Evolutionary conservation across 345 rosid genomes (phyloP).

Genomic region (Eucalyptus sideroxylon): DNA sequence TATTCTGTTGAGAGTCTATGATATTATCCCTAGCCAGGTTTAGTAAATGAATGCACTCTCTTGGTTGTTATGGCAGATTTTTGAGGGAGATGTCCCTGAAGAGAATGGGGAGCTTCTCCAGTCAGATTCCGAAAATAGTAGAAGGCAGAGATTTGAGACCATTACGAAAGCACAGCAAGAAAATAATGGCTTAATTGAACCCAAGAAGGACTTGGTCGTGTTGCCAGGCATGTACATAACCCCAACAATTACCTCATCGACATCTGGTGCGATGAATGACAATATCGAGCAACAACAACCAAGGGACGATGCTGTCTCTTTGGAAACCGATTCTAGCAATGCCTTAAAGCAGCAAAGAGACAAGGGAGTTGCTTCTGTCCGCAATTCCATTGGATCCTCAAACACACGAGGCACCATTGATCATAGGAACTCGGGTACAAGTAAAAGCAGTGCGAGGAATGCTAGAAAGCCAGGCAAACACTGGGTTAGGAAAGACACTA

Average conservation of each 20-base stretch:
- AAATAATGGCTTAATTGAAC: constrained; percentile 56
- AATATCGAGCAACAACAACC: constrained; percentile 14
- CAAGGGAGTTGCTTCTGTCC: neutral
- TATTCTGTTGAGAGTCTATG: neutral
- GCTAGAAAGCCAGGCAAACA: constrained; percentile 18
- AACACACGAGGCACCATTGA: constrained; percentile 7
- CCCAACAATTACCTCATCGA: constrained; percentile 6
- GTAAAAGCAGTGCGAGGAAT: constrained; percentile 10
- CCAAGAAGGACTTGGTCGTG: constrained; percentile 36
- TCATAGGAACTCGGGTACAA: constrained; percentile 3
- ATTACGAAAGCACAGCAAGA: constrained; percentile 50
- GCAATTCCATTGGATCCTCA: constrained; percentile 2
- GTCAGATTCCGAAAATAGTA: constrained; percentile 41
- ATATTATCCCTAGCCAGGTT: neutral
- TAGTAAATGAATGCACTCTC: neutral
- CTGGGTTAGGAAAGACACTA: constrained; percentile 32
- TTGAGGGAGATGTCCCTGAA: constrained; percentile 5
- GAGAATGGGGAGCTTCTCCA: constrained; percentile 22
- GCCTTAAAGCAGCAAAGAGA: neutral
- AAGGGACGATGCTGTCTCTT: neutral
- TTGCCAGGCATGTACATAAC: constrained; percentile 76
- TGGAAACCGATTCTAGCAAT: constrained; percentile 10
- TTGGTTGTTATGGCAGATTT: constrained; percentile 19
- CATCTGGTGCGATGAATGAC: constrained; percentile 11
- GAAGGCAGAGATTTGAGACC: constrained; percentile 63